These are phyloP conservation scores for Triticum monococcum DNA, from an alignment of 176 grass and related monocot species.

Conservation along the genomic window DNA sequence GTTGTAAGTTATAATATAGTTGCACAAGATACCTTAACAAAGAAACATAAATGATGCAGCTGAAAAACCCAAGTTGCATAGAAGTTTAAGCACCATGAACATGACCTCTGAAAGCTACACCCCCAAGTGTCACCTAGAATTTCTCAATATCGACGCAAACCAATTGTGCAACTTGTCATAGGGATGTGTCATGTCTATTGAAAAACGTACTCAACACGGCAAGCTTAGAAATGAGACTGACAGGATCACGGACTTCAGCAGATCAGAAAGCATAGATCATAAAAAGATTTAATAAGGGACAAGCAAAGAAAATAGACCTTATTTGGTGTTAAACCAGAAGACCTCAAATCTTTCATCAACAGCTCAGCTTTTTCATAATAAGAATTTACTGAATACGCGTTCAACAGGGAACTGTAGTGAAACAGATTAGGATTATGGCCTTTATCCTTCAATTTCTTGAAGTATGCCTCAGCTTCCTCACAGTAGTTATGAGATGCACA, in stretches of 20 bases:
- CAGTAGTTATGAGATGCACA: constrained; percentile 82
- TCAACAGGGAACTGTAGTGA: constrained; percentile 92
- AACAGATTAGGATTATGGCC: constrained; percentile 81
- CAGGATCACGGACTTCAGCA: background rate
- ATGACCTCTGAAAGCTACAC: background rate
- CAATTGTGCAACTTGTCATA: background rate
- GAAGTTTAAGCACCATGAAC: background rate
- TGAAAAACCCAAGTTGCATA: background rate
- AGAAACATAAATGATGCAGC: background rate
- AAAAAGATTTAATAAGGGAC: constrained; percentile 27
- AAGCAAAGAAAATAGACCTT: constrained; percentile 59
- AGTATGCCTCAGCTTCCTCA: constrained; percentile 77
- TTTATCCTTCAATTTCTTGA: constrained; percentile 91
- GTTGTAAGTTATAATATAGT: background rate
- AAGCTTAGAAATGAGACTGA: background rate
- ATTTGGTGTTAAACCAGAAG: constrained; percentile 77
- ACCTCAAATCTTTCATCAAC: constrained; percentile 75
- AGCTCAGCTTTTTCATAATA: constrained; percentile 73
- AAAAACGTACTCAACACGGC: background rate
- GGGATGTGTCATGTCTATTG: background rate
- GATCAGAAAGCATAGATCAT: constrained; percentile 8
- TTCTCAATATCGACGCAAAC: background rate
- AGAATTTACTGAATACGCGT: constrained; percentile 77
- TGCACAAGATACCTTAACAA: background rate
- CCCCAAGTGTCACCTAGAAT: background rate